Evolutionary conservation across 257 asterid species (phyloP).

Genomic region (Nicotiana tabacum): DNA sequence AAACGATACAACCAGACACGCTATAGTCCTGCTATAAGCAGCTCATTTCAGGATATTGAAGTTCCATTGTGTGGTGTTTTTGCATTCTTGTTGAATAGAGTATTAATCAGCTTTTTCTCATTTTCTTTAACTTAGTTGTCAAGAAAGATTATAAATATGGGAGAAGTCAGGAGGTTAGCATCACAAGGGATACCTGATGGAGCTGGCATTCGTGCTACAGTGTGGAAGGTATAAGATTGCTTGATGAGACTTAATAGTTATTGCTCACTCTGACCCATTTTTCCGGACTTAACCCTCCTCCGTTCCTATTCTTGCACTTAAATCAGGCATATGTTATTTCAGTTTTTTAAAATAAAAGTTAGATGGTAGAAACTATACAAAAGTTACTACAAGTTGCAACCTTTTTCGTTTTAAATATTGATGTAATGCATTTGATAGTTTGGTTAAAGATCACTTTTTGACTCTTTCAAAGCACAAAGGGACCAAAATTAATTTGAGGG

Average conservation of each 20-base stretch:
- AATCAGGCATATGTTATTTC: neutral
- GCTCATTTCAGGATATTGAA: neutral
- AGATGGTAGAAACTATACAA: neutral
- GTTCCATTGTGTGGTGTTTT: neutral
- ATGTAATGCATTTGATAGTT: neutral
- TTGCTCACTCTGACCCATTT: neutral
- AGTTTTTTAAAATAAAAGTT: neutral
- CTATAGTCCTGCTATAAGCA: neutral
- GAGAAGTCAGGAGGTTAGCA: slow-evolving; percentile 75
- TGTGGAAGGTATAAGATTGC: slow-evolving; percentile 73
- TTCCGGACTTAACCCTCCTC: neutral
- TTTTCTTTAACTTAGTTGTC: slow-evolving; percentile 46
- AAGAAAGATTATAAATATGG: slow-evolving; percentile 71
- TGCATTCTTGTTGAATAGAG: slow-evolving; percentile 7
- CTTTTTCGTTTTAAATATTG: neutral
- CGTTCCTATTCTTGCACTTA: neutral
- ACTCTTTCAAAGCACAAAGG: neutral
- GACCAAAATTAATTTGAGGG: neutral
- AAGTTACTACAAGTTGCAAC: neutral
- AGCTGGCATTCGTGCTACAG: slow-evolving; percentile 79
- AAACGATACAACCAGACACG: neutral
- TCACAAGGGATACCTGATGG: slow-evolving; percentile 88
- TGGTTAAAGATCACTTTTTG: neutral
- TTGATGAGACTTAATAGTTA: neutral
- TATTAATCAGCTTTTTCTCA: slow-evolving; percentile 1